Percentiles rank a stretch among this genome's conserved stretches.
Conservation (phyloP, 768 basidiomycete genomes). For the Lactarius vividus region DNA sequence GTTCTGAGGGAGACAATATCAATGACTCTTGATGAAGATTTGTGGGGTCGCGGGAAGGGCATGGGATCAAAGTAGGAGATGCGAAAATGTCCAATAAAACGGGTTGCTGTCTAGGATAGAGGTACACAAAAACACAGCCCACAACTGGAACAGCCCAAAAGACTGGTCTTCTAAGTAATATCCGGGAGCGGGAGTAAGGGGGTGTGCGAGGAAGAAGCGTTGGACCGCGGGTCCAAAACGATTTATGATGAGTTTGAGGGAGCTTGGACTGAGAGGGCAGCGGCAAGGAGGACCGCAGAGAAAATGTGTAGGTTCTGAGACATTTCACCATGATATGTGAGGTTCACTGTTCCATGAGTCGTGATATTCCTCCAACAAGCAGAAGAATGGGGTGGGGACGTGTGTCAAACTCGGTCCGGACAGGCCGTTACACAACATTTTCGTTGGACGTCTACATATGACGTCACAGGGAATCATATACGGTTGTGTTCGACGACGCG, state of each 20-base stretch:
- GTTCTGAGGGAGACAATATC: slow-evolving; percentile 71
- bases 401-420: background rate
- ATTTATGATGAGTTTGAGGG: slow-evolving; percentile 31
- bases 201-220: slow-evolving; percentile 39
- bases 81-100: slow-evolving; percentile 49
- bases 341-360: background rate
- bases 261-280: background rate
- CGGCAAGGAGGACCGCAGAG: slow-evolving; percentile 19
- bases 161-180: slow-evolving; percentile 31
- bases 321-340: slow-evolving; percentile 30
- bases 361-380: background rate
- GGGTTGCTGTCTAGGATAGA: slow-evolving; percentile 44
- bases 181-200: slow-evolving; percentile 33
- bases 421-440: background rate
- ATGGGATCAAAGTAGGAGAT: slow-evolving; percentile 49
- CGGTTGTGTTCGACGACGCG: background rate
- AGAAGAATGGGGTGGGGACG: background rate
- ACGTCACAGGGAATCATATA: background rate
- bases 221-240: slow-evolving; percentile 28
- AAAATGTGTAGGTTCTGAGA: slow-evolving; percentile 30
- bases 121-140: slow-evolving; percentile 52
- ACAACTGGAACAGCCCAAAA: slow-evolving; percentile 59
- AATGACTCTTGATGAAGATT: slow-evolving; percentile 31
- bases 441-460: background rate
- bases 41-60: slow-evolving; percentile 29